Evolutionary conservation across 2,329 filamentous ascomycete genomes (phyloP).

Genomic region (Penicillium carneum): DNA sequence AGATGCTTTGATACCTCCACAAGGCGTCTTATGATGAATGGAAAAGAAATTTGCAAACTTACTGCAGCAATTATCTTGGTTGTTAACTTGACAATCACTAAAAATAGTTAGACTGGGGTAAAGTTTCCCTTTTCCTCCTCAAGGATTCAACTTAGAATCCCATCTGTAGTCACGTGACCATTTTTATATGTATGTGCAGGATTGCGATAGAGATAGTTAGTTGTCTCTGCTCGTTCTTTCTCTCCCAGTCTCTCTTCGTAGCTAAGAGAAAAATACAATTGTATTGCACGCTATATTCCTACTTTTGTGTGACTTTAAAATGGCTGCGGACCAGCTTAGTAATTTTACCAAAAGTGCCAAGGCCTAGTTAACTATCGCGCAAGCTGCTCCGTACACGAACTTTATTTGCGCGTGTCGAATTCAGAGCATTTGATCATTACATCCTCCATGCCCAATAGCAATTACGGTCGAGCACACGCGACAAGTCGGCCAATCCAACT

Average conservation of each 20-base stretch:
- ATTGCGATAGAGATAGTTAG: neutral
- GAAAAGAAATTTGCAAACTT: slow-evolving; percentile 2
- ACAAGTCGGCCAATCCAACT: neutral
- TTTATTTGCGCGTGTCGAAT: slow-evolving; percentile 2
- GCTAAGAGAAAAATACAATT: too few relatives aligned
- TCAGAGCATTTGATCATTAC: neutral
- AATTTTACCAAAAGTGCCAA: neutral
- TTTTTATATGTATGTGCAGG: neutral
- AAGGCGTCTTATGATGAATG: slow-evolving; percentile 6
- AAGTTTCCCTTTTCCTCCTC: neutral
- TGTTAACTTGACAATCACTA: neutral
- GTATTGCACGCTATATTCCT: neutral
- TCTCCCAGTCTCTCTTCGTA: neutral
- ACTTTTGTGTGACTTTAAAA: neutral
- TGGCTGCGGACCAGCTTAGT: neutral
- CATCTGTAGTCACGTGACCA: neutral
- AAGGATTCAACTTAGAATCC: neutral
- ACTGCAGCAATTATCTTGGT: neutral
- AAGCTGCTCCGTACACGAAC: neutral
- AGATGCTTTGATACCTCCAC: slow-evolving; percentile 50
- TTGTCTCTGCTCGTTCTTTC: neutral
- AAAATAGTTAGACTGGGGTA: neutral
- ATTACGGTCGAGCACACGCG: neutral
- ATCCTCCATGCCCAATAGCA: neutral
- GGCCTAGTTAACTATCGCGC: neutral